Evolutionary conservation across 139 green algal species (phyloP), one percentile per base, ranked within the genome.

Genomic region (Coccomyxa sp.): DNA sequence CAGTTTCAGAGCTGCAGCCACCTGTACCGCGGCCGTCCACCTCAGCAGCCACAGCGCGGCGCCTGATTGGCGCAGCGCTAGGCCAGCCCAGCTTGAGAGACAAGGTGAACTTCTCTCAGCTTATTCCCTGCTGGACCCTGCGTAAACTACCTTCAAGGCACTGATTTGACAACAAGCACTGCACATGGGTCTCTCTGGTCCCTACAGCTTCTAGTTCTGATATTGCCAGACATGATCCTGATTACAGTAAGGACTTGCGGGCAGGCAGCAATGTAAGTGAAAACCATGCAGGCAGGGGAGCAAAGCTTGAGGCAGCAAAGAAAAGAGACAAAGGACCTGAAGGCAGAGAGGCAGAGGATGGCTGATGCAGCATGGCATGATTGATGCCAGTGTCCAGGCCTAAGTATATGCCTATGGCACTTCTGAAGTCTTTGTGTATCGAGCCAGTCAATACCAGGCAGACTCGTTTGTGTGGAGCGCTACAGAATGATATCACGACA

Each of bases 51-150:
- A 36, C 54, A 27, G 70, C 70, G 36, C 39, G 70, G 36, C 70
- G 70, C 14, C 70, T 75, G 36, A 75, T 75, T 8, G 70, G 70
- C 70, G 54, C 29, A 27, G 70, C 70, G 35, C 37, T 75, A 6
- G 37, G 37, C 35, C 10, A 35, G 36, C 70, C 36, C 29, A 39
- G 35, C 22, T 27, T 75, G 35, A 35, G 70, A 24, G 37, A 75
- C 70, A 75, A 75, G 37, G 70, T 6, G 50, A 64, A 22, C 50
- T 64, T 7, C 50, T 31, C 27, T 22, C 50, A n/a, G n/a, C n/a
- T n/a, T n/a, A n/a, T n/a, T n/a, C n/a, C n/a, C n/a, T n/a, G n/a
- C n/a, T n/a, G n/a, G n/a, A n/a, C n/a, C n/a, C n/a, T n/a, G n/a
- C n/a, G n/a, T n/a, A n/a, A n/a, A n/a, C n/a, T n/a, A n/a, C n/a